Evolutionary conservation across 345 rosid genomes (phyloP).

Genomic region (Moricandia moricandioides): DNA sequence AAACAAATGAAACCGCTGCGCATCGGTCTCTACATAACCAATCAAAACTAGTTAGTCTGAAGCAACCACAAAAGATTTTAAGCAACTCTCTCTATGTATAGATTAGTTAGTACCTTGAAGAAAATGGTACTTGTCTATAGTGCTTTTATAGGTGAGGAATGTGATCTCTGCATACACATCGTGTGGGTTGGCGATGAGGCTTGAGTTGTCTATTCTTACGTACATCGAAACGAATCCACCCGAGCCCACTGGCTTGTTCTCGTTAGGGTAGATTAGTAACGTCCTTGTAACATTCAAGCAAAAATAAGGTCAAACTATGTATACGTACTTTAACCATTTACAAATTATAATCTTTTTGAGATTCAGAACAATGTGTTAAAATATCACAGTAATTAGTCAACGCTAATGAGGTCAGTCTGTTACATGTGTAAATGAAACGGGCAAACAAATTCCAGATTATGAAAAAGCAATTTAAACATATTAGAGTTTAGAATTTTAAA

Average conservation of each 20-base stretch:
- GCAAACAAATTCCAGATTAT: too few relatives aligned
- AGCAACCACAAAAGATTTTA: not conserved
- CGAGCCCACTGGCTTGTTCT: conserved; percentile 3
- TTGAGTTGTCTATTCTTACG: conserved; percentile 28
- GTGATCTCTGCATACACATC: conserved; percentile 33
- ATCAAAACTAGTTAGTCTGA: not conserved
- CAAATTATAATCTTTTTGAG: not conserved
- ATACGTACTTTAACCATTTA: not conserved
- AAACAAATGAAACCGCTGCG: conserved; percentile 4
- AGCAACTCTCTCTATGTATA: not conserved
- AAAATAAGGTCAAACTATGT: not conserved
- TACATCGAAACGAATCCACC: conserved; percentile 23
- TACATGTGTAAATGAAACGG: too few relatives aligned
- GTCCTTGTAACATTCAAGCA: conserved; percentile 19
- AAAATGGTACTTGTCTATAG: not conserved
- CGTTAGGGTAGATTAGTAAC: conserved; percentile 22
- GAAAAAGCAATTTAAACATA: too few relatives aligned
- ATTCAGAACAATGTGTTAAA: not conserved
- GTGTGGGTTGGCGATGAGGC: conserved; percentile 9
- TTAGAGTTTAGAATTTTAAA: too few relatives aligned
- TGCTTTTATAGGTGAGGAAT: conserved; percentile 26
- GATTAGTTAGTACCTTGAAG: conserved; percentile 9
- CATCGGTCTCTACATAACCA: not conserved
- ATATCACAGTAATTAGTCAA: not conserved
- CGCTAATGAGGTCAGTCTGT: too few relatives aligned